Conservation (phyloP, 495 filamentous ascomycete species). For the Rhypophila decipiens region DNA sequence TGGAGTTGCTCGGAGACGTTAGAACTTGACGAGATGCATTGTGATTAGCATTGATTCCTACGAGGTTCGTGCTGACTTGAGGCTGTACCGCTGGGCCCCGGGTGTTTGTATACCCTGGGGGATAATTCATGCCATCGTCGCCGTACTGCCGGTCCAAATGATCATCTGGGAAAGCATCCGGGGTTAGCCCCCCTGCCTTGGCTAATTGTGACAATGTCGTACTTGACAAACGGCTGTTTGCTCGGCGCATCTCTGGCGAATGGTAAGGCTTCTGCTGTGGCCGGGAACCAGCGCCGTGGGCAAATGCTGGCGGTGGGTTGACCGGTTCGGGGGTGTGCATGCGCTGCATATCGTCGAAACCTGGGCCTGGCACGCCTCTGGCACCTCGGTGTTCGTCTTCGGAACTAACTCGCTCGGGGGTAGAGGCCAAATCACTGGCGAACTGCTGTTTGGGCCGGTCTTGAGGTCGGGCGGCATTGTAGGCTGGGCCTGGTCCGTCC, state of each 20-base stretch:
- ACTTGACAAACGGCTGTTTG: slow-evolving; percentile 73
- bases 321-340: slow-evolving; percentile 67
- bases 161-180: slow-evolving; percentile 15
- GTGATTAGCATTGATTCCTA: slow-evolving; percentile 45
- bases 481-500: slow-evolving; percentile 14
- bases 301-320: slow-evolving; percentile 67
- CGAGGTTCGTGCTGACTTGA: slow-evolving; percentile 33
- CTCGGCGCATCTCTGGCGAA: slow-evolving; percentile 66
- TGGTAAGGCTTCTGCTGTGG: slow-evolving; percentile 63
- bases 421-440: slow-evolving; percentile 35
- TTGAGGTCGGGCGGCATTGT: slow-evolving; percentile 17
- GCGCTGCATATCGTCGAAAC: slow-evolving; percentile 46
- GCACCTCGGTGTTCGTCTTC: slow-evolving; percentile 45
- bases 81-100: slow-evolving; percentile 40
- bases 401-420: slow-evolving; percentile 52
- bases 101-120: slow-evolving; percentile 26
- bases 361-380: slow-evolving; percentile 18
- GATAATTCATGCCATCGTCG: slow-evolving; percentile 15
- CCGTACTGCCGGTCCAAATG: slow-evolving; percentile 15
- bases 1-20: slow-evolving; percentile 20
- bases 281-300: slow-evolving; percentile 38
- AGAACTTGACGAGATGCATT: slow-evolving; percentile 45
- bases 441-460: slow-evolving; percentile 24
- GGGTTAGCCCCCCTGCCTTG: slow-evolving; percentile 50
- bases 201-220: slow-evolving; percentile 72